phyloP scores from a whole-genome alignment of 345 rosid genomes.

The Bretschneidera sinensis region DNA sequence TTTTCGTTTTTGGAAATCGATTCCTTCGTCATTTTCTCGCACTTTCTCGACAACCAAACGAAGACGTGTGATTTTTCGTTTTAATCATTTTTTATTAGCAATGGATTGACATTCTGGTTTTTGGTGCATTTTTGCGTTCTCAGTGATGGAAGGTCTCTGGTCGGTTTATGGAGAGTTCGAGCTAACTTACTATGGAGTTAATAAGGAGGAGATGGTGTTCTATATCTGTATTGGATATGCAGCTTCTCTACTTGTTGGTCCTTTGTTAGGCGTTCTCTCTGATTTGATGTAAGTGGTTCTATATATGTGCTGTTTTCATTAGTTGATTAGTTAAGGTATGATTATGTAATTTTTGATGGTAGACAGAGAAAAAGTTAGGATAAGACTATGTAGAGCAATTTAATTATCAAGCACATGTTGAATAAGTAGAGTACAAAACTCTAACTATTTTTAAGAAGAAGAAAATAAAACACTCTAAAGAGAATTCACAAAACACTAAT shows the following conservation, averaged over 20 bases:
- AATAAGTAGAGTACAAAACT: too few relatives aligned
- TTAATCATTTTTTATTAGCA: neutral
- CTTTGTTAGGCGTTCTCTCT: slow-evolving; percentile 63
- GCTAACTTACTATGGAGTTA: slow-evolving; percentile 35
- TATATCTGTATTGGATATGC: slow-evolving; percentile 55
- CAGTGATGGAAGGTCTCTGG: slow-evolving; percentile 80
- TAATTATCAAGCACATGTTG: neutral
- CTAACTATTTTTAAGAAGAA: too few relatives aligned
- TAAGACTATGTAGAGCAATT: neutral
- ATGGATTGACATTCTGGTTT: neutral
- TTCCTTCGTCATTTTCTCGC: too few relatives aligned
- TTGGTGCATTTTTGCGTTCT: neutral
- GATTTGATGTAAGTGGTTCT: slow-evolving; percentile 60
- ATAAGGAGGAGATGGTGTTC: slow-evolving; percentile 47
- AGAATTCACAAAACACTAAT: too few relatives aligned
- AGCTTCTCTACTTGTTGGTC: slow-evolving; percentile 50
- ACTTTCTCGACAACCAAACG: neutral
- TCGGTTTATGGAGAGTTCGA: slow-evolving; percentile 81
- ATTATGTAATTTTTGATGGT: neutral
- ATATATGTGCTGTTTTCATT: neutral
- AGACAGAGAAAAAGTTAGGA: neutral
- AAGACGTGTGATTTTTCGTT: neutral
- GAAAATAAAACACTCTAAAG: too few relatives aligned
- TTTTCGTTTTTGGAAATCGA: neutral
- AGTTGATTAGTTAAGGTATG: too few relatives aligned